These are phyloP conservation scores for Amaranthus hypochondriacus DNA, from an alignment of 148 eudicot genomes.

Conservation along the genomic window DNA sequence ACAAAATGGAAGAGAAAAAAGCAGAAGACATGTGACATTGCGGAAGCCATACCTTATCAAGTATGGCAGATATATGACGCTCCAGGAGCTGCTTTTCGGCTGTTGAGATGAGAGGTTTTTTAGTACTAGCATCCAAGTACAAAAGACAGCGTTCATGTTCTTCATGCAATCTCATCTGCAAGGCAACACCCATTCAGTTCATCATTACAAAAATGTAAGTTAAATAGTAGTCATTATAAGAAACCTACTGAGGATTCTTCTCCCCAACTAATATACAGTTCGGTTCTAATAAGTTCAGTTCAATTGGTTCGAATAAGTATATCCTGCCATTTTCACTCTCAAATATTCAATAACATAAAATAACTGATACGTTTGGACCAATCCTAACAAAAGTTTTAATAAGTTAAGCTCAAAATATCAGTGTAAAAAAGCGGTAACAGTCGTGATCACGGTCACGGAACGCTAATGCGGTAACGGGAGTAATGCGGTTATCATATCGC, in stretches of 20 bases:
- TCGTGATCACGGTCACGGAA: too few relatives aligned
- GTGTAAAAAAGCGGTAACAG: too few relatives aligned
- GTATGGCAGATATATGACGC: slow-evolving; percentile 77
- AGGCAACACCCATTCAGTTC: slow-evolving; percentile 20
- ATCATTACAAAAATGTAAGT: neutral
- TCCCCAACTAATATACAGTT: too few relatives aligned
- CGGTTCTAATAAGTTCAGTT: too few relatives aligned
- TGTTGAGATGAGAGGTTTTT: slow-evolving; percentile 72
- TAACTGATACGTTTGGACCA: too few relatives aligned
- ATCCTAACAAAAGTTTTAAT: too few relatives aligned
- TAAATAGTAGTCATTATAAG: neutral
- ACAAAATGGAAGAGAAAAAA: neutral
- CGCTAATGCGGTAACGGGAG: too few relatives aligned
- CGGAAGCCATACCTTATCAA: slow-evolving; percentile 64
- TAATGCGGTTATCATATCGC: too few relatives aligned
- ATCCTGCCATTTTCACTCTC: too few relatives aligned
- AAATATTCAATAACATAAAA: too few relatives aligned
- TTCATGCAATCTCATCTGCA: slow-evolving; percentile 85
- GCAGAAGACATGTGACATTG: neutral
- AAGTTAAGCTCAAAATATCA: too few relatives aligned
- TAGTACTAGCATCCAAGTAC: slow-evolving; percentile 84
- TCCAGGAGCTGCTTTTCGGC: slow-evolving; percentile 89
- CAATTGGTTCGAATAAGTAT: too few relatives aligned
- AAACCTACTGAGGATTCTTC: neutral
- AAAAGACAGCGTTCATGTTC: slow-evolving; percentile 88